Base-by-base conservation (phyloP, 805 yeast genomes). In the Starmera dryadoides region DNA sequence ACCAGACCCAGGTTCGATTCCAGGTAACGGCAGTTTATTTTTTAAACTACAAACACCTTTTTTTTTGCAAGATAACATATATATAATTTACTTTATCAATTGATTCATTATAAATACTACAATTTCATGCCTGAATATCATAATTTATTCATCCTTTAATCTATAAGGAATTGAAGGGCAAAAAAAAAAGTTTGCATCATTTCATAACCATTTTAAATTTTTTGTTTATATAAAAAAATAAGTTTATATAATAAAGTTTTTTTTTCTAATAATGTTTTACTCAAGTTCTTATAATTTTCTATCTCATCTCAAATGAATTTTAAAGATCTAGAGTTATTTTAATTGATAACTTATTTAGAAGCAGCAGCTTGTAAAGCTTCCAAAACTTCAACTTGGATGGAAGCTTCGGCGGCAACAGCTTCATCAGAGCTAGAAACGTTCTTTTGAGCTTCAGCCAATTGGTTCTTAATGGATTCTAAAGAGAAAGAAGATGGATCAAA, bases 361-460 rank as follows among this genome's bases (percentile, higher is more conserved):
- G 86, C 87, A 63, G 82, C 79, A 54, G 81, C 77, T 64, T 85
- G 83, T 63, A 91, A 75, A 56, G 96, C 93, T 79, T 91, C 96
- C 63, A 93, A 79, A 42, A 93, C 96, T 71, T 93, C 97, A 60
- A 91, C 74, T 75, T 91, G 93, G 61, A 93, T 86, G 64, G 81
- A 79, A 58, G 98, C 98, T 71, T 86, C 95, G 50, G 96, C 94
- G 54, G 94, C 93, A 49, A 78, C 85, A 42, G 75, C 77, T 70
- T 86, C 96, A 55, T 86, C 97, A 36, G 91, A 67, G 44, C 95
- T 82, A 44, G 81, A 57, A 33, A 81, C 79, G 66, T 88, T 86
- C 80, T 87, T 88, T 70, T 86, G 94, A 45, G 98, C 98, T 65
- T 91, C 97, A 44, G 91, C 77, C 59, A 88, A 75, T 63, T 86